phyloP scores from a whole-genome alignment of 345 rosid genomes.

The Aquilaria malaccensis region DNA sequence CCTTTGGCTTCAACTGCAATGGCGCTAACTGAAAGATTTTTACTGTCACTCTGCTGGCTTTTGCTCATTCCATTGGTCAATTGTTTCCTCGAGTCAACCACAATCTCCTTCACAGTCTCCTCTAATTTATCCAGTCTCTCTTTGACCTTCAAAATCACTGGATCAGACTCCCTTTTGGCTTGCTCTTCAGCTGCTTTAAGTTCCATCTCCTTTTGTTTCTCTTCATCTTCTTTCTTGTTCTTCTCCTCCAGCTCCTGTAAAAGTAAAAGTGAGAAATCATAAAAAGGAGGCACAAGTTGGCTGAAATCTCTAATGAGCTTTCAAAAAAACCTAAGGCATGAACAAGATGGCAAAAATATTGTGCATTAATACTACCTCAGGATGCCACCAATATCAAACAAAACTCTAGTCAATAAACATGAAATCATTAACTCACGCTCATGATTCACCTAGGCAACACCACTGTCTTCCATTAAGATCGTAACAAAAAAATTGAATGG shows the following conservation, averaged over 20 bases:
- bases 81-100: slow-evolving; percentile 48
- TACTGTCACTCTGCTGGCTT: slow-evolving; percentile 26
- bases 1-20: slow-evolving; percentile 1
- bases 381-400: too few species aligned
- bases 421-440: too few species aligned
- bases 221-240: slow-evolving; percentile 45
- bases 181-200: slow-evolving; percentile 36
- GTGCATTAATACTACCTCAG: too few species aligned
- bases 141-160: slow-evolving; percentile 52
- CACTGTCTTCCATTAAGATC: too few species aligned
- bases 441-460: too few species aligned
- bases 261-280: not conserved
- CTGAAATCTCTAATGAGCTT: too few species aligned
- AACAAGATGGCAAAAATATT: too few species aligned
- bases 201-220: slow-evolving; percentile 44
- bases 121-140: slow-evolving; percentile 65
- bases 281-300: not conserved
- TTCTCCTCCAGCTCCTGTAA: slow-evolving; percentile 60
- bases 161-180: slow-evolving; percentile 24
- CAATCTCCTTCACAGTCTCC: slow-evolving; percentile 59
- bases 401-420: too few species aligned
- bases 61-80: slow-evolving; percentile 20
- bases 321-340: too few species aligned
- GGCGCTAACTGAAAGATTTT: slow-evolving; percentile 5
- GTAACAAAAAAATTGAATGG: too few species aligned